Conservation (phyloP, 129 eudicot genomes). For the Solidago caesia region DNA sequence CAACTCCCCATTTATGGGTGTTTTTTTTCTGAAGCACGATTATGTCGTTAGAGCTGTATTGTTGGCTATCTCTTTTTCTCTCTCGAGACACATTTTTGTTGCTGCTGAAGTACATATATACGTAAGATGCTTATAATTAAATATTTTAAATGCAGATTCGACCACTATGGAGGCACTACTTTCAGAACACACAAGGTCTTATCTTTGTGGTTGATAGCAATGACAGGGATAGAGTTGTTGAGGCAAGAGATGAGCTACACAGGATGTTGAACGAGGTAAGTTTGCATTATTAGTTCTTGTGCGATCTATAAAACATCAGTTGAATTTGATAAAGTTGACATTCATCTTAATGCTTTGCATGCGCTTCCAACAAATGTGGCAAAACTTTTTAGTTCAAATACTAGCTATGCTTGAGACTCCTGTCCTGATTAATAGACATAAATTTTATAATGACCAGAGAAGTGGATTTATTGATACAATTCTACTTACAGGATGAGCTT, state of each 20-base stretch:
- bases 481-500: slow-evolving; percentile 77
- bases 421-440: neutral
- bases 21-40: neutral
- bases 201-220: slow-evolving; percentile 99
- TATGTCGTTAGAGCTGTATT: neutral
- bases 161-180: slow-evolving; percentile 99
- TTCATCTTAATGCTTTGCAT: slow-evolving; percentile 2
- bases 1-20: neutral
- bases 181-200: slow-evolving; percentile 99
- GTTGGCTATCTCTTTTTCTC: neutral
- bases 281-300: neutral
- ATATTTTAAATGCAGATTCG: slow-evolving; percentile 63
- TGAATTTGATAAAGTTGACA: neutral
- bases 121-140: neutral
- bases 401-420: no score
- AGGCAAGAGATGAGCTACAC: slow-evolving; percentile 99
- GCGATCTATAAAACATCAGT: neutral
- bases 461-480: slow-evolving; percentile 17
- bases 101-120: neutral
- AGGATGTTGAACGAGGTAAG: slow-evolving; percentile 99
- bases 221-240: slow-evolving; percentile 99
- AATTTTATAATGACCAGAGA: neutral
- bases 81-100: neutral
- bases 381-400: no score
- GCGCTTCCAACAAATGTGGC: slow-evolving; percentile 6